Evolutionary conservation across 495 filamentous ascomycete genomes (phyloP), one percentile per base, ranked within the genome.

Genomic region (Hyphodiscus hymeniophilus): DNA sequence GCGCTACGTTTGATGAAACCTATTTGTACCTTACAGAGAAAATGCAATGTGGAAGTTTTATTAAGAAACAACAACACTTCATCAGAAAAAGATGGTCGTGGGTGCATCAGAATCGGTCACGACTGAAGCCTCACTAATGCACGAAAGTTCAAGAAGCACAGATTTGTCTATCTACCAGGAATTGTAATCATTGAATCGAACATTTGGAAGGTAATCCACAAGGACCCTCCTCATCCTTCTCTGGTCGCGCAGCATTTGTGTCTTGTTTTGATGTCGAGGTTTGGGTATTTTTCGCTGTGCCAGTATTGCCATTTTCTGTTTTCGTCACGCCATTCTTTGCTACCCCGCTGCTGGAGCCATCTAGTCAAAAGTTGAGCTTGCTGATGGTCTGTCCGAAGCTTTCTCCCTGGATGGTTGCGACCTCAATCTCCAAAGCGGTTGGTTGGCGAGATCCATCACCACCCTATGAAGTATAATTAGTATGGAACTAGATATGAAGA

Each of bases 351-450:
- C 10, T 28, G 33, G 38, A 18, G 49, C 70, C 84, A 84, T 87
- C 77, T 70, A 95, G 85, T 95, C 88, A 98, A 64, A 83, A 84
- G 55, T 70, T 75, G 64, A 77, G 76, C 73, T 85, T 87, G 58
- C 77, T 60, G 47, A 95, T 79, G 55, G 75, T 69, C 66, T 84
- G 71, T 68, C 89, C 95, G 74, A 97, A 99, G 45, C 73, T 63
- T 73, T 86, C 79, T 61, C 94, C 92, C 69, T 97, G 92, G 54
- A 68, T 74, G 44, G 70, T 73, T 45, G 94, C 92, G 28, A 99
- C 59, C 56, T 81, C 64, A 50, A 94, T 69, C 72, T 99, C 94
- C 45, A 72, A 68, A 6, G 65, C 67, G 16, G 73, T 73, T 20
- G 94, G 94, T 69, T 86, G 76, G 59, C 92, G 85, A 36, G 83